Conservation (phyloP, 345 rosid genomes). For the Lenwebbia sp. region DNA sequence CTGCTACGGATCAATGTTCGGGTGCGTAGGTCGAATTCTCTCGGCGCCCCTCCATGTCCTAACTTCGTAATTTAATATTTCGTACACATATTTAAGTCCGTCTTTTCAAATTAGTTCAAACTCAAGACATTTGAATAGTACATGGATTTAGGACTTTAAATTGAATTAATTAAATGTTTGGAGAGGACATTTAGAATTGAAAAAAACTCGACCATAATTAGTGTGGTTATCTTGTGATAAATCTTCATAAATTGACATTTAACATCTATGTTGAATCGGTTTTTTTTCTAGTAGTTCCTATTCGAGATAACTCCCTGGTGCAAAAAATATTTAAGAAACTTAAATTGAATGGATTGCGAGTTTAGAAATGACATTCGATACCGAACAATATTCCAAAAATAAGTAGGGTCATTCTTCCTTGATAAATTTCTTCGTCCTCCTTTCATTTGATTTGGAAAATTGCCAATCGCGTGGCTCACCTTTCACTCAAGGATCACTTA, state of each 20-base stretch:
- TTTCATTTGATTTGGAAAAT: rapidly evolving
- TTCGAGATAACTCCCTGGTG: neutral
- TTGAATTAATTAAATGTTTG: neutral
- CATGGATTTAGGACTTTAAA: neutral
- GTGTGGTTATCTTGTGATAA: neutral
- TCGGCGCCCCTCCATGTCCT: neutral
- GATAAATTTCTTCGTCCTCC: neutral
- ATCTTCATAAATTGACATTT: neutral
- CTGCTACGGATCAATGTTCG: neutral
- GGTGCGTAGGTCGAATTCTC: neutral
- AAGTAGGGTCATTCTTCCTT: neutral
- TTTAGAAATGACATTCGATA: neutral
- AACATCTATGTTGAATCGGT: neutral
- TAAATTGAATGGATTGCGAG: neutral
- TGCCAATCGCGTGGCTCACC: neutral
- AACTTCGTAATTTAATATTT: neutral
- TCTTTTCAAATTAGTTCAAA: neutral
- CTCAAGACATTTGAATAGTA: neutral
- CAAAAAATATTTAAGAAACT: neutral
- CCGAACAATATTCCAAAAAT: neutral
- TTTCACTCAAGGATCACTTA: neutral
- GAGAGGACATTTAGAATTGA: too few relatives aligned
- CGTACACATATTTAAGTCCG: neutral
- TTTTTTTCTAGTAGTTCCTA: neutral
- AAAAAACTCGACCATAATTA: neutral